Evolutionary conservation across 495 filamentous ascomycete genomes (phyloP), one percentile per base, ranked within the genome.

Genomic region (Aspergillus kassunensis): DNA sequence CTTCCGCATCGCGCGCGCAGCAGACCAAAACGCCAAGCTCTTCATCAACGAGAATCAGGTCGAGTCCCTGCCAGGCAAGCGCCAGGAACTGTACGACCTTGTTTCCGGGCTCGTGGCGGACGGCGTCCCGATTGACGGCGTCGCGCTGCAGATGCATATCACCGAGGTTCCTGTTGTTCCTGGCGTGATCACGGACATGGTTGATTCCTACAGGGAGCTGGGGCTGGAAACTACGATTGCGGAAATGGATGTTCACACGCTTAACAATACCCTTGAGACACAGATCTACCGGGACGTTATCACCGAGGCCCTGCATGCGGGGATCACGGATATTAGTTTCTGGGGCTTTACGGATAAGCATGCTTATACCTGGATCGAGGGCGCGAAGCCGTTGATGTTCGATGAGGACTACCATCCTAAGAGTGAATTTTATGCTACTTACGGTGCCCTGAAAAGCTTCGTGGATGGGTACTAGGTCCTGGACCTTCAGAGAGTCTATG

Each of bases 281-380:
- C 19, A 42, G 6, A 42, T 42, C 39, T 42, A 42, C 21, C 7
- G 39, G 4, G 11, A 19, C 25, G 11, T 42, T 11, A 33, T 55
- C 18, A 24, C 7, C 19, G 52, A 55, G 52, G 52, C 52, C 25
- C 52, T 55, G 12, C 11, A 55, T 0, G 44, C 52, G 21, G 52
- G 52, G 36, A 49, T 55, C 36, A 55, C 52, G 18, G 52, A 55
- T 21, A 55, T 55, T 23, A 49, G 44, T 33, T 55, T 55, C 29
- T 55, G 52, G 52, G 52, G 52, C 24, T 55, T 55, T 10, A 49
- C 52, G n/a, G 52, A 55, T 48, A 55, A 55, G 44, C 52, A 55
- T 8, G 52, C 52, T 4, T 55, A 55, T 27, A 55, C 52, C 19
- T 55, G 52, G 52, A 16, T 55, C 13, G 8, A 3, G 16, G 52